Evolutionary conservation across 768 basidiomycete genomes (phyloP).

Genomic region (Sporobolomyces pararoseus): DNA sequence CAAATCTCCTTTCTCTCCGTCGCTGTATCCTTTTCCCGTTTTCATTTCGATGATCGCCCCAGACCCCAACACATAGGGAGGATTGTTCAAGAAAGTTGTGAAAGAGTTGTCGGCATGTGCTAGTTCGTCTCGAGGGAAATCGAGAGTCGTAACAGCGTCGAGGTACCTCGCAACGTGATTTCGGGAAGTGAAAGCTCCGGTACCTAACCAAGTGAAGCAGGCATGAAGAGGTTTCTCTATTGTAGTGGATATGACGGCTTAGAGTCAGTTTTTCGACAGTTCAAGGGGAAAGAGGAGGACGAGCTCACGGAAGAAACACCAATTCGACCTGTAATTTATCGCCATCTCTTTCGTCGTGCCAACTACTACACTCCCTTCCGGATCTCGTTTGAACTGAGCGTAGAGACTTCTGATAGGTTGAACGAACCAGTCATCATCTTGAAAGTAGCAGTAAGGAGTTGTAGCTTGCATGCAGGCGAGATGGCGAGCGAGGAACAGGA

Average conservation of each 20-base stretch:
- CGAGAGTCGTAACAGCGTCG: background rate
- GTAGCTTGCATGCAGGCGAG: slow-evolving; percentile 37
- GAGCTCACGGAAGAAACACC: slow-evolving; percentile 45
- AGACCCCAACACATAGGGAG: slow-evolving; percentile 31
- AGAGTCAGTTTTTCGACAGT: too few relatives aligned
- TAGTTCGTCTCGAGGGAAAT: slow-evolving; percentile 25
- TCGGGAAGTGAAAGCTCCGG: slow-evolving; percentile 39
- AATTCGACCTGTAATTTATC: slow-evolving; percentile 36
- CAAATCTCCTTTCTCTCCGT: slow-evolving; percentile 19
- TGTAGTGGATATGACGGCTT: too few relatives aligned
- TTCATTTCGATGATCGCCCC: slow-evolving; percentile 23
- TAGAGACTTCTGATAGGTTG: slow-evolving; percentile 33
- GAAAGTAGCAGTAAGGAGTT: slow-evolving; percentile 41
- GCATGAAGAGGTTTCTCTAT: slow-evolving; percentile 40
- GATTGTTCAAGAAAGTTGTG: slow-evolving; percentile 38
- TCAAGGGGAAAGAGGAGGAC: background rate
- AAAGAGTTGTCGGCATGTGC: slow-evolving; percentile 44
- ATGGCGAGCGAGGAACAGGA: slow-evolving; percentile 41
- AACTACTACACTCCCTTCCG: slow-evolving; percentile 35
- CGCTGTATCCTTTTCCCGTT: slow-evolving; percentile 25
- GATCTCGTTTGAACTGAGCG: slow-evolving; percentile 40
- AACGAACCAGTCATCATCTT: slow-evolving; percentile 46
- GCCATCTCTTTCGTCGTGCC: slow-evolving; percentile 31
- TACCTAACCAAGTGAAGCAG: slow-evolving; percentile 44
- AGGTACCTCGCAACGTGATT: slow-evolving; percentile 32